phyloP scores from a whole-genome alignment of 2,329 filamentous ascomycete species.

The Seiridium unicorne region DNA sequence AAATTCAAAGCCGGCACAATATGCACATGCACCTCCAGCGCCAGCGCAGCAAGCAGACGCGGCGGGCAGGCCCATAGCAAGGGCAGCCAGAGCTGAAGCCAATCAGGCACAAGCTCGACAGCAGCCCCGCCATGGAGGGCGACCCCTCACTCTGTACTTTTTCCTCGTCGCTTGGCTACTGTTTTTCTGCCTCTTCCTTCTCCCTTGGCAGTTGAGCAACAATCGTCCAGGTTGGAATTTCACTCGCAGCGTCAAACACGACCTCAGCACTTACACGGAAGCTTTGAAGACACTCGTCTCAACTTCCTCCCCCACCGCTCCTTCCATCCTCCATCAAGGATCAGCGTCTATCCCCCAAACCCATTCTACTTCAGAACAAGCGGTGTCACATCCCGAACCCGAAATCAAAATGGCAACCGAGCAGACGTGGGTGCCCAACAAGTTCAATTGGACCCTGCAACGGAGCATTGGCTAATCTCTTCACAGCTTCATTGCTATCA shows the following conservation, averaged over 20 bases:
- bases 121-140: conserved; percentile 20
- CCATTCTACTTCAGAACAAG: conserved; percentile 8
- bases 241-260: conserved; percentile 21
- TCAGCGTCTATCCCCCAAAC: too few species aligned
- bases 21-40: conserved; percentile 8
- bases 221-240: conserved; percentile 26
- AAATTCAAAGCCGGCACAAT: background rate
- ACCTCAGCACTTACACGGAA: conserved; percentile 21
- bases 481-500: conserved; percentile 97
- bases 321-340: background rate
- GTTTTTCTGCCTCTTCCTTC: conserved; percentile 26
- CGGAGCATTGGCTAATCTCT: conserved; percentile 30
- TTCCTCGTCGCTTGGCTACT: conserved; percentile 24
- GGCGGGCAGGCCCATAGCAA: background rate
- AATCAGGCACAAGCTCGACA: conserved; percentile 4
- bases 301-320: conserved; percentile 8
- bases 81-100: conserved; percentile 8
- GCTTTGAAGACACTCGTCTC: conserved; percentile 16
- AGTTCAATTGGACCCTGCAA: background rate
- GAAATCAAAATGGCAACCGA: conserved; percentile 28
- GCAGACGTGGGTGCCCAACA: conserved; percentile 24
- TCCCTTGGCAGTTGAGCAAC: conserved; percentile 23
- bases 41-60: conserved; percentile 11
- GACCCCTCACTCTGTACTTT: conserved; percentile 29
- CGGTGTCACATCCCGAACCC: conserved; percentile 12